Evolutionary conservation across 208 protist genomes (phyloP).

Genomic region (Wallacemonas sp.): DNA sequence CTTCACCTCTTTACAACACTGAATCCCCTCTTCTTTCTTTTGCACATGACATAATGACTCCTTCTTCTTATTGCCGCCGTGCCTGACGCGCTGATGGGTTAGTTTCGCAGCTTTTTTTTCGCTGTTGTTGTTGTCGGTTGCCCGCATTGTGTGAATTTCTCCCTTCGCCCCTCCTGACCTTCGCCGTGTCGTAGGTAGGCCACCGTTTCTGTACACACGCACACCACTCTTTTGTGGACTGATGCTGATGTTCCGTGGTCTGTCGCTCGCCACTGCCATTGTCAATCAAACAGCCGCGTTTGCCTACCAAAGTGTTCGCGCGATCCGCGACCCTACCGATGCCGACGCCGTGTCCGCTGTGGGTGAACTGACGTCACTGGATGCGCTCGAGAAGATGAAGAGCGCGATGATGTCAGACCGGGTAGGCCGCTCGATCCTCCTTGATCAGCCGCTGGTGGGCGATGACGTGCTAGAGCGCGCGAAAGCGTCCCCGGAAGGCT

Average conservation of each 20-base stretch:
- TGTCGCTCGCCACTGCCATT: constrained; percentile 24
- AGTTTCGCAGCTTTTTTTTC: no score
- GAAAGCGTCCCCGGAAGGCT: constrained; percentile 36
- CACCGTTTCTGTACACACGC: no score
- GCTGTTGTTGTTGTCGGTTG: no score
- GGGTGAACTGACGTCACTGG: constrained; percentile 66
- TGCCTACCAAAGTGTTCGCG: constrained; percentile 45
- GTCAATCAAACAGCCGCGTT: constrained; percentile 46
- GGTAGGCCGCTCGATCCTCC: constrained; percentile 61
- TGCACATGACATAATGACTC: no score
- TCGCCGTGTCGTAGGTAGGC: no score
- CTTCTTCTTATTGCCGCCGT: no score
- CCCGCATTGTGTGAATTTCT: no score
- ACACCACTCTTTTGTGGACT: neutral
- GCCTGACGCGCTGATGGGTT: no score
- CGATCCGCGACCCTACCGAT: constrained; percentile 69
- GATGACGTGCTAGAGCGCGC: constrained; percentile 66
- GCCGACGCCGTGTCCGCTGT: constrained; percentile 65
- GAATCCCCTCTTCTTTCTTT: no score
- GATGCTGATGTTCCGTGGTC: constrained; percentile 32
- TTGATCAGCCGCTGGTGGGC: constrained; percentile 46
- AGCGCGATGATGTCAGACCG: constrained; percentile 75
- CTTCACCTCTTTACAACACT: no score
- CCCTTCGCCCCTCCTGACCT: no score
- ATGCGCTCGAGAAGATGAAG: constrained; percentile 72